These are phyloP conservation scores for Puccinia coronata DNA, from an alignment of 1,284 basidiomycete genomes.

Conservation along the genomic window DNA sequence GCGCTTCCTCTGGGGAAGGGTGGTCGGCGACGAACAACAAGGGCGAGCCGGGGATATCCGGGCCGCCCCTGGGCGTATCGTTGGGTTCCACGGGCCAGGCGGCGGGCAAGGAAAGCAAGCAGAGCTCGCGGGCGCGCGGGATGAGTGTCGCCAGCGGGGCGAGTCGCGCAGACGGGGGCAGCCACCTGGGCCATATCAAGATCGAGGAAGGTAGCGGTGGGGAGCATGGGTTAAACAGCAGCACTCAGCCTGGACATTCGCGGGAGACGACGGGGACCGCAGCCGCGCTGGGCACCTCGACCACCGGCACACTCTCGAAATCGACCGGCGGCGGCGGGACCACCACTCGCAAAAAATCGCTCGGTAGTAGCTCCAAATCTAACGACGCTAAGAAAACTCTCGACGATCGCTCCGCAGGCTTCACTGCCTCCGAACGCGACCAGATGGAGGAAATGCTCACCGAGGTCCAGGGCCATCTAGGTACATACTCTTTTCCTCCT, in stretches of 20 bases:
- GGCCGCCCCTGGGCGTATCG: not conserved
- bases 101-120: not conserved
- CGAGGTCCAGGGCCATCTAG: constrained; percentile 78
- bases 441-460: constrained; percentile 81
- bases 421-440: constrained; percentile 70
- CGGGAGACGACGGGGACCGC: not conserved
- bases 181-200: not conserved
- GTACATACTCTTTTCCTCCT: constrained; percentile 60
- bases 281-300: constrained; percentile 53
- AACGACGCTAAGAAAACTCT: constrained; percentile 55
- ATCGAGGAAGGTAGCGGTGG: no score
- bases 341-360: constrained; percentile 27
- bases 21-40: not conserved
- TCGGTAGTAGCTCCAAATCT: constrained; percentile 38
- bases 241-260: not conserved
- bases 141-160: constrained; percentile 13
- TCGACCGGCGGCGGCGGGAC: not conserved
- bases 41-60: not conserved
- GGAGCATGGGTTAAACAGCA: no score
- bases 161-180: not conserved
- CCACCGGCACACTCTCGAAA: constrained; percentile 46
- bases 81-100: not conserved
- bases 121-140: not conserved
- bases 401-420: constrained; percentile 61
- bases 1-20: constrained; percentile 50